Evolutionary conservation across 164 flowering plant genomes (phyloP).

Genomic region (Taxillus chinensis): DNA sequence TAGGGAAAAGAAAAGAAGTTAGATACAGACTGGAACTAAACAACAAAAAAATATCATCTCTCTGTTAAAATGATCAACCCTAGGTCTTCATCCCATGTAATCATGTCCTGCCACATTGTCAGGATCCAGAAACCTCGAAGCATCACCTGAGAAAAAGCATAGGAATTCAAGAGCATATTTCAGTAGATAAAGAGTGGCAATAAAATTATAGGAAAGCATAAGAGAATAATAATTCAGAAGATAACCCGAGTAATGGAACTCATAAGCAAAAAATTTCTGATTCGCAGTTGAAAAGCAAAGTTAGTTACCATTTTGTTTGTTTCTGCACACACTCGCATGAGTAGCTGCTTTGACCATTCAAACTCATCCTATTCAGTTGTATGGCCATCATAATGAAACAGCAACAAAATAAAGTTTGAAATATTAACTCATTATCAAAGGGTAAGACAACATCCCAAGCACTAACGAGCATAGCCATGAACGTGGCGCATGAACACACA

Average conservation of each 20-base stretch:
- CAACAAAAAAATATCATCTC: neutral
- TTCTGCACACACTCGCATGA: constrained; percentile 57
- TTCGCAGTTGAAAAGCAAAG: neutral
- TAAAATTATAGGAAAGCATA: neutral
- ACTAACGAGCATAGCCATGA: too few relatives aligned
- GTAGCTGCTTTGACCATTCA: constrained; percentile 90
- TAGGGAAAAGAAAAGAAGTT: too few relatives aligned
- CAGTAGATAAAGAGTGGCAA: too few relatives aligned
- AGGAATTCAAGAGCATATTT: too few relatives aligned
- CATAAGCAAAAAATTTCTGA: neutral
- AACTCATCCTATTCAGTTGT: constrained; percentile 88
- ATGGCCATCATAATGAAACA: constrained; percentile 50
- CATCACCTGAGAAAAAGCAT: constrained; percentile 53
- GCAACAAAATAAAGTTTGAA: constrained; percentile 23
- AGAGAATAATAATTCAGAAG: neutral
- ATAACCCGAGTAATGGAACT: neutral
- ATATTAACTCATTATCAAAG: constrained; percentile 14
- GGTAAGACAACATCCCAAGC: neutral
- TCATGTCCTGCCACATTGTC: constrained; percentile 87
- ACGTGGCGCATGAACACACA: neutral
- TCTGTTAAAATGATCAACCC: neutral
- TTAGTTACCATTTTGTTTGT: constrained; percentile 83
- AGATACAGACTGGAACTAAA: neutral
- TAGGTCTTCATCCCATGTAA: constrained; percentile 19
- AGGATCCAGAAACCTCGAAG: constrained; percentile 91